Evolutionary conservation across 108 stramenopile genomes (phyloP), one percentile per base, ranked within the genome.

Genomic region (Cylindrotheca fusiformis): DNA sequence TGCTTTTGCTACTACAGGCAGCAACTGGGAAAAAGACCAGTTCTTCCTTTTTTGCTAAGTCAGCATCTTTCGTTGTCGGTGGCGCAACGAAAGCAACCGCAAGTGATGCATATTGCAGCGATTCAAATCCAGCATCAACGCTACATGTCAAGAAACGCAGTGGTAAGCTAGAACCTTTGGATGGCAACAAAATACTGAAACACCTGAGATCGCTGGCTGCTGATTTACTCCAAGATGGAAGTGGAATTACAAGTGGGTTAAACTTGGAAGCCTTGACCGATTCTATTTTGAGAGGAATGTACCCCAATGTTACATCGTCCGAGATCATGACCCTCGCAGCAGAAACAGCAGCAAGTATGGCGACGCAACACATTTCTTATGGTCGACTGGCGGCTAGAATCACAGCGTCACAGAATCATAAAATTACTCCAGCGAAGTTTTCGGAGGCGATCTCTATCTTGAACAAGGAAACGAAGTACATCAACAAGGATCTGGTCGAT

Each of bases 261-360:
- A 75, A 81, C 41, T 36, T 89, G 14, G 36, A 60, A 32, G 61
- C 64, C 18, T 60, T 94, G 27, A 79, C 85, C 6, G 63, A 80
- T 33, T 76, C 84, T 8, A 84, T 90, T 23, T 47, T 85, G 2
- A 44, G 67, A 14, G 94, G 94, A 33, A 75, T 80, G 23, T 96
- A 95, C 74, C 94, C 91, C 23, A 91, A 91, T 46, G 90, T 97
- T 6, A 88, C 90, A 23, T 93, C 96, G 20, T 32, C 26, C 25
- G 96, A 98, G 76, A 83, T 98, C 54, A 96, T 96, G 69, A 93
- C 86, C 28, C 75, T 98, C n/a, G 95, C 96, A 5, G 91, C 96
- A 17, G 91, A 96, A 78, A 95, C 94, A 19, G 87, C 96, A 1
- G 96, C 96, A 31, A 91, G 88, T 60, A 84, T 86, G 85, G 81